phyloP scores from a whole-genome alignment of 306 rosid genomes.

The Canavalia gladiata region DNA sequence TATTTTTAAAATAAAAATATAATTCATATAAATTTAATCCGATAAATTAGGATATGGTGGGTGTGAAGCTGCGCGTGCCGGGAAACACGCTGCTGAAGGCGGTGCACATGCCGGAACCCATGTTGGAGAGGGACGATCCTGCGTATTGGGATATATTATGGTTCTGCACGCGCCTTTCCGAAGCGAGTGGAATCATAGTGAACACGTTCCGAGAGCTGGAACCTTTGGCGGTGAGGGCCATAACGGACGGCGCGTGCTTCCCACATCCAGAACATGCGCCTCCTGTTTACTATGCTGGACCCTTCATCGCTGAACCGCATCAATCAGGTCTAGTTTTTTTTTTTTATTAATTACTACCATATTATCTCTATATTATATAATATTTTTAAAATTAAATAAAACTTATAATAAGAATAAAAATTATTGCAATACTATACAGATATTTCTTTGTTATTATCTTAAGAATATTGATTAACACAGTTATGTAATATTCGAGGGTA shows the following conservation, averaged over 20 bases:
- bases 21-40: too few relatives aligned
- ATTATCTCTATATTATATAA: too few relatives aligned
- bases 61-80: slow-evolving; percentile 29
- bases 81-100: slow-evolving; percentile 38
- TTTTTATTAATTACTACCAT: too few relatives aligned
- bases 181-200: slow-evolving; percentile 41
- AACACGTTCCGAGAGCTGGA: slow-evolving; percentile 46
- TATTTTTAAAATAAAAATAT: too few relatives aligned
- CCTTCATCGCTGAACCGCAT: slow-evolving; percentile 41
- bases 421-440: too few relatives aligned
- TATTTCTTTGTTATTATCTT: too few relatives aligned
- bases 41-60: slow-evolving; percentile 1
- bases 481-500: too few relatives aligned
- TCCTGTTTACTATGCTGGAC: slow-evolving; percentile 41
- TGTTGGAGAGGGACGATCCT: slow-evolving; percentile 39
- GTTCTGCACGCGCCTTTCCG: not conserved
- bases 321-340: slow-evolving; percentile 13
- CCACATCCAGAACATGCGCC: not conserved
- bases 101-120: slow-evolving; percentile 20
- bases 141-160: slow-evolving; percentile 42
- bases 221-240: slow-evolving; percentile 34
- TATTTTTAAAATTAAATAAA: too few relatives aligned
- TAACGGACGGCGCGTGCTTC: slow-evolving; percentile 34
- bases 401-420: too few relatives aligned
- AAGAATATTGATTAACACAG: too few relatives aligned